Evolutionary conservation across 1,139 yeast genomes (phyloP).

Genomic region (Saccharomycopsis phalli): DNA sequence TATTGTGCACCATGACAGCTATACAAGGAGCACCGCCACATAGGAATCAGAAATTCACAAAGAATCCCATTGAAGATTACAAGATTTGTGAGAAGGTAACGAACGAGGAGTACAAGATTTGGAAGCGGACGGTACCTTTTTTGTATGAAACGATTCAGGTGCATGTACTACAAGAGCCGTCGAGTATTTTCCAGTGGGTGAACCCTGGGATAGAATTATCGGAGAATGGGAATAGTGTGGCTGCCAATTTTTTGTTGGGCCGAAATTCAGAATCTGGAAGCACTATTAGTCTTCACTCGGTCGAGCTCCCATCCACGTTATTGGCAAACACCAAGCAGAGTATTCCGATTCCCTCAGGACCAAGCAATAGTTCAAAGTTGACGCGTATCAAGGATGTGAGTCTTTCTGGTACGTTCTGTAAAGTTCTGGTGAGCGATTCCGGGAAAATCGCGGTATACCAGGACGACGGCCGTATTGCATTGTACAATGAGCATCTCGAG

Average conservation of each 20-base stretch:
- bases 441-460: not conserved
- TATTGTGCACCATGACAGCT: too few species aligned
- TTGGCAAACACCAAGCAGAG: conserved; percentile 31
- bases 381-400: conserved; percentile 27
- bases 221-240: conserved; percentile 32
- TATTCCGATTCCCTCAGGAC: conserved; percentile 25
- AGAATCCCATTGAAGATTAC: conserved; percentile 18
- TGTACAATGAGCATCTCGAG: too few species aligned
- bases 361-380: conserved; percentile 28
- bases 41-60: conserved; percentile 18
- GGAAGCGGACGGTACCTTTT: conserved; percentile 94
- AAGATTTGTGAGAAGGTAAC: conserved; percentile 30
- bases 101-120: conserved; percentile 71
- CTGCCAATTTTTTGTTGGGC: conserved; percentile 41
- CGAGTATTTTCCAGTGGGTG: conserved; percentile 28
- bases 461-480: too few species aligned
- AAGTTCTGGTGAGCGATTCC: not conserved
- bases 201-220: conserved; percentile 32
- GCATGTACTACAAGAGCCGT: conserved; percentile 51
- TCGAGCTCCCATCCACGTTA: conserved; percentile 44
- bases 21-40: too few species aligned
- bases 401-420: not conserved
- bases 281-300: conserved; percentile 38
- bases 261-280: conserved; percentile 35
- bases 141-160: conserved; percentile 74